phyloP scores from a whole-genome alignment of 441 rosid genomes.

The Dalechampia spathulata region DNA sequence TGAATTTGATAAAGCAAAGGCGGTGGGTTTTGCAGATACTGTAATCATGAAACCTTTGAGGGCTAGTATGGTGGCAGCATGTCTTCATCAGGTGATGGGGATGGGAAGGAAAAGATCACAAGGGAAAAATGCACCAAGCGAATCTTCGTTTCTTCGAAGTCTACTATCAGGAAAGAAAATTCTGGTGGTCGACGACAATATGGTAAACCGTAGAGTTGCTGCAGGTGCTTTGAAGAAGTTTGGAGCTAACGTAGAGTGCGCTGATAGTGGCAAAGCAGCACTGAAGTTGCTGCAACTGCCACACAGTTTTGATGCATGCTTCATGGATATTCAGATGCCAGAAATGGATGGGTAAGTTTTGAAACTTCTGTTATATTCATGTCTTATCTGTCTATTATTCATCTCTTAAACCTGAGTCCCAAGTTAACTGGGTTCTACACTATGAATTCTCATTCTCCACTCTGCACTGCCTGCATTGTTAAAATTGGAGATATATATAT shows the following conservation, averaged over 20 bases:
- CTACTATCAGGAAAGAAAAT: slow-evolving; percentile 70
- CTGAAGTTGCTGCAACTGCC: slow-evolving; percentile 63
- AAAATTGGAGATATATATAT: neutral
- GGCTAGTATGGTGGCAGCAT: slow-evolving; percentile 95
- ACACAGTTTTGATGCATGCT: slow-evolving; percentile 86
- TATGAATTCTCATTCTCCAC: no score
- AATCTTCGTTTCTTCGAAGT: slow-evolving; percentile 39
- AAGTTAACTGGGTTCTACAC: no score
- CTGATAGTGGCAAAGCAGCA: slow-evolving; percentile 78
- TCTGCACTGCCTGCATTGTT: neutral
- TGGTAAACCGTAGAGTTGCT: slow-evolving; percentile 85
- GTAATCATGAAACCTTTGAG: slow-evolving; percentile 91
- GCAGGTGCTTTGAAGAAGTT: slow-evolving; percentile 92
- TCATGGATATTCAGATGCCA: slow-evolving; percentile 99
- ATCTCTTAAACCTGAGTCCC: no score
- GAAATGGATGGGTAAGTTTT: slow-evolving; percentile 87
- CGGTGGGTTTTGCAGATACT: slow-evolving; percentile 77
- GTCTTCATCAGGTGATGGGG: slow-evolving; percentile 79
- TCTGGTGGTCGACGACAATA: slow-evolving; percentile 90
- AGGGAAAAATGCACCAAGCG: slow-evolving; percentile 36
- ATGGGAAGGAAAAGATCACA: slow-evolving; percentile 53
- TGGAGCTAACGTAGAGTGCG: slow-evolving; percentile 86
- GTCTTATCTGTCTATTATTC: no score
- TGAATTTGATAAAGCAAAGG: slow-evolving; percentile 63
- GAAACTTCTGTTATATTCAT: no score